Evolutionary conservation across 495 filamentous ascomycete genomes (phyloP), one percentile per base, ranked within the genome.

Genomic region (Clavariopsis aquatica): DNA sequence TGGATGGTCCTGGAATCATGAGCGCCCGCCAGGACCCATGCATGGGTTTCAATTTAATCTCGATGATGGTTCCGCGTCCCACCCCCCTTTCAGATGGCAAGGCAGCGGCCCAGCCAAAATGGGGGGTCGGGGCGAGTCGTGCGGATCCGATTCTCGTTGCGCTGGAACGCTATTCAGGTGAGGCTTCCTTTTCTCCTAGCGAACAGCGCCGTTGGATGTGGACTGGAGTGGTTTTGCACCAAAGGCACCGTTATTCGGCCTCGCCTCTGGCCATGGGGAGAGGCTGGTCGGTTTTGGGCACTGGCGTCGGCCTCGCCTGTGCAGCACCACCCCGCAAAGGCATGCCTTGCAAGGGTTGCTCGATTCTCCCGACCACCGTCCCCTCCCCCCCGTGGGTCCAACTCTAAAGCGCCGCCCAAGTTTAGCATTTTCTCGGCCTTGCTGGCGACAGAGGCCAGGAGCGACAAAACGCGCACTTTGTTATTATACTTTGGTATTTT

Each of bases 301-400:
- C 51, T 23, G 20, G 34, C 60, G 46, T 63, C 60, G 60, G 60
- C 51, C 34, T 63, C 60, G 60, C 60, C 60, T 63, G 26, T 10
- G 26, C 10, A 49, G 31, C 38, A 17, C 1, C 4, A 24, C 60
- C 60, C 60, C 60, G 60, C 60, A 63, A 31, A 46, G 51, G 1
- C 24, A n/a, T n/a, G n/a, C n/a, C n/a, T n/a, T n/a, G n/a, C n/a
- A n/a, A n/a, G n/a, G n/a, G n/a, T n/a, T n/a, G n/a, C n/a, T n/a
- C n/a, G n/a, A n/a, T n/a, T n/a, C n/a, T n/a, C n/a, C n/a, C n/a
- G n/a, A n/a, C n/a, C n/a, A n/a, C n/a, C n/a, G n/a, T n/a, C n/a
- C n/a, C n/a, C n/a, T n/a, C n/a, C n/a, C n/a, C n/a, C n/a, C n/a
- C n/a, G n/a, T n/a, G n/a, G n/a, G n/a, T n/a, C n/a, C n/a, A n/a